phyloP scores from a whole-genome alignment of 805 yeast genomes.

The Candida fluviatilis region DNA sequence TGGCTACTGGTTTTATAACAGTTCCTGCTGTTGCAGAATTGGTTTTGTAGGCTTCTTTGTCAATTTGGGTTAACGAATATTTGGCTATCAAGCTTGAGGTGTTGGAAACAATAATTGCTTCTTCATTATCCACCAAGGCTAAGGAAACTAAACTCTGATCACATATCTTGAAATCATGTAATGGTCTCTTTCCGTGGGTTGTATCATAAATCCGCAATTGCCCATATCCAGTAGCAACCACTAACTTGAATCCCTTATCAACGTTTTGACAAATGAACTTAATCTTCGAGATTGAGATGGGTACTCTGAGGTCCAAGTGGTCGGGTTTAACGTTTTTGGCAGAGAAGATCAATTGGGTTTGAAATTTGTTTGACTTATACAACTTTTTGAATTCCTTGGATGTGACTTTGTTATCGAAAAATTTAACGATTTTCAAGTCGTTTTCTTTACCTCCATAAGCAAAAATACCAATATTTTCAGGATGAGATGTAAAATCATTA shows the following conservation, averaged over 20 bases:
- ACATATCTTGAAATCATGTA: constrained; percentile 48
- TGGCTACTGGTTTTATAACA: constrained; percentile 43
- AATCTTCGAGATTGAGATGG: constrained; percentile 70
- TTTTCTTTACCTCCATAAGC: constrained; percentile 88
- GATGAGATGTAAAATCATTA: constrained; percentile 45
- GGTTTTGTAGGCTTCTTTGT: constrained; percentile 30
- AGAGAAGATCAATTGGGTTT: constrained; percentile 45
- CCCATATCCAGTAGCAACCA: constrained; percentile 72
- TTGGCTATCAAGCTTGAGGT: constrained; percentile 61
- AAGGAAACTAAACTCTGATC: constrained; percentile 51
- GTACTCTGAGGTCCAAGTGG: constrained; percentile 73
- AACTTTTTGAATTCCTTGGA: constrained; percentile 15
- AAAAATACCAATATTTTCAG: constrained; percentile 46
- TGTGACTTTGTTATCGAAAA: constrained; percentile 25
- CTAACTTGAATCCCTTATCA: constrained; percentile 42
- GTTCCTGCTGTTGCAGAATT: constrained; percentile 45
- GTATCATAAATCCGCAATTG: constrained; percentile 74
- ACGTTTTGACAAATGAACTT: constrained; percentile 36
- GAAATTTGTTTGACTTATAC: constrained; percentile 17
- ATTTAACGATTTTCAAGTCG: constrained; percentile 51
- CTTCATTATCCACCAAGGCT: constrained; percentile 28
- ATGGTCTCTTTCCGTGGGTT: constrained; percentile 63
- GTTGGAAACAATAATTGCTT: constrained; percentile 65
- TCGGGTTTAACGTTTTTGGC: constrained; percentile 84
- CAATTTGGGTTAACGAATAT: constrained; percentile 36